Conservation (phyloP, 2,329 filamentous ascomycete species). For the Colletotrichum melonis region DNA sequence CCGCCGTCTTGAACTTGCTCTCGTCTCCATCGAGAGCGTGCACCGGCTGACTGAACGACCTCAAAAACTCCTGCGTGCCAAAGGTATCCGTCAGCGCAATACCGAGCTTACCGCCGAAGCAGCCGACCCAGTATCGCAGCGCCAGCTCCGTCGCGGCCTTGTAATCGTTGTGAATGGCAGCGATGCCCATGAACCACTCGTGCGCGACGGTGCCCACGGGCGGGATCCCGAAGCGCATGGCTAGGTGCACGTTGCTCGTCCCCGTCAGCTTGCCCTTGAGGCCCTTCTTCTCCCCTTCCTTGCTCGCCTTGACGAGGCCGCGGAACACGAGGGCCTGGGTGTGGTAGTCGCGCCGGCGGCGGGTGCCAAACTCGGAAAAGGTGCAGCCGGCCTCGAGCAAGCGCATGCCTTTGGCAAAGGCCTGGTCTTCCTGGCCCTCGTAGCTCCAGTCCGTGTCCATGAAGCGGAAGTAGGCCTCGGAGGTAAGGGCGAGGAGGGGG, state of each 20-base stretch:
- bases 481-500: conserved; percentile 89
- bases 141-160: conserved; percentile 85
- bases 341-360: conserved; percentile 90
- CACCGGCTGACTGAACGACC: conserved; percentile 79
- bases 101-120: conserved; percentile 85
- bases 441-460: conserved; percentile 94
- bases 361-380: conserved; percentile 93
- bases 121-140: conserved; percentile 88
- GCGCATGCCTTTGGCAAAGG: conserved; percentile 81
- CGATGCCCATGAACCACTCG: conserved; percentile 99
- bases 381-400: conserved; percentile 86
- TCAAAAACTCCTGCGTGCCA: conserved; percentile 89
- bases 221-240: conserved; percentile 88
- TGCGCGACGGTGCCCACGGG: conserved; percentile 92
- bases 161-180: conserved; percentile 90
- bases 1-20: conserved; percentile 49
- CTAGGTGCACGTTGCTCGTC: conserved; percentile 96
- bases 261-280: conserved; percentile 81
- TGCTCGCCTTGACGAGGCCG: conserved; percentile 83
- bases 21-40: conserved; percentile 57
- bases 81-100: conserved; percentile 98
- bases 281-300: conserved; percentile 73
- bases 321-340: conserved; percentile 93
- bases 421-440: conserved; percentile 85
- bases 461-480: conserved; percentile 97